These are phyloP conservation scores for Gynandropsis gynandra DNA, from an alignment of 345 rosid species.

Conservation along the genomic window DNA sequence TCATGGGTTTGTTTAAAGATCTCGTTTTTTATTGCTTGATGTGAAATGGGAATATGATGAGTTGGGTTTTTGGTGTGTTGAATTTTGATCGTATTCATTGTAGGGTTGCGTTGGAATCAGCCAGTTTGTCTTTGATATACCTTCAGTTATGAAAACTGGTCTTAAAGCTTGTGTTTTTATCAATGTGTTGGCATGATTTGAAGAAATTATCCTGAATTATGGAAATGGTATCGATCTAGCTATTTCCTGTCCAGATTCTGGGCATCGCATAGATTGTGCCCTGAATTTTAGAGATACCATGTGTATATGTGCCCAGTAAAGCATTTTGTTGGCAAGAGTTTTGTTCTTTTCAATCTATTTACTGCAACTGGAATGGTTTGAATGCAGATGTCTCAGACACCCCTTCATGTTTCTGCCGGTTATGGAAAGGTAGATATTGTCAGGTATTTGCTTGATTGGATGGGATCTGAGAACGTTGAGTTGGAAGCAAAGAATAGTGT, in stretches of 20 bases:
- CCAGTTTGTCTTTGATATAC: background rate
- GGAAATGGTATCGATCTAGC: too few species aligned
- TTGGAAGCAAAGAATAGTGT: slow-evolving; percentile 86
- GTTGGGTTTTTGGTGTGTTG: background rate
- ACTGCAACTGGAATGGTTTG: slow-evolving; percentile 16
- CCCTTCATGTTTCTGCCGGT: slow-evolving; percentile 91
- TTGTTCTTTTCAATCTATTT: background rate
- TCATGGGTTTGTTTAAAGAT: background rate
- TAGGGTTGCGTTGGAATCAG: background rate
- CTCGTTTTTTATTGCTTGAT: background rate
- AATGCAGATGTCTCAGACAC: slow-evolving; percentile 95
- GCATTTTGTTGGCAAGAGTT: background rate
- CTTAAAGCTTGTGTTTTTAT: background rate
- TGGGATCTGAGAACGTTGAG: slow-evolving; percentile 67
- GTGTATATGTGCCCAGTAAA: background rate
- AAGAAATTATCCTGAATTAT: too few species aligned
- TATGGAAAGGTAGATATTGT: slow-evolving; percentile 61
- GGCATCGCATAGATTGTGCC: background rate
- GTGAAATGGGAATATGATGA: background rate
- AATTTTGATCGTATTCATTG: background rate
- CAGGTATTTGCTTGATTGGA: slow-evolving; percentile 63
- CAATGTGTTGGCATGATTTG: background rate
- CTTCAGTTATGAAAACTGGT: background rate
- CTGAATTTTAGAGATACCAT: background rate
- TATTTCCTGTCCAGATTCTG: too few species aligned